Conservation (phyloP, 2,329 filamentous ascomycete genomes). For the Sporothrix mexicana region DNA sequence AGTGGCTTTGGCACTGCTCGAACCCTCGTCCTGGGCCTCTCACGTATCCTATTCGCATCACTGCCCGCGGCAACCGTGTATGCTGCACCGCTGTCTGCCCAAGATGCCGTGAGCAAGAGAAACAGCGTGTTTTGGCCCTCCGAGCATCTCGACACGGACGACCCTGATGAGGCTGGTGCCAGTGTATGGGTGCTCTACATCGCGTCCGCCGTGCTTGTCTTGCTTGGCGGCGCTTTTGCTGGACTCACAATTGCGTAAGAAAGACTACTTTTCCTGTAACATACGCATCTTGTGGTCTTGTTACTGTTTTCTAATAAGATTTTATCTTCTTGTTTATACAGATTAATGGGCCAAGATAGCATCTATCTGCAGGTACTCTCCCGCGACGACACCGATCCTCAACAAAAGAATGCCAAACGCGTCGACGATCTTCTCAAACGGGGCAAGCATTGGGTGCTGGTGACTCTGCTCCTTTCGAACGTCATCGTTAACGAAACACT, state of each 20-base stretch:
- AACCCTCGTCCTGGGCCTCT: constrained; percentile 58
- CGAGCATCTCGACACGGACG: constrained; percentile 49
- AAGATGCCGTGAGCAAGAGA: constrained; percentile 31
- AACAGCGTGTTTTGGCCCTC: constrained; percentile 5
- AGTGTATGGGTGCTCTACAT: constrained; percentile 81
- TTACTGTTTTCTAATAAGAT: background rate
- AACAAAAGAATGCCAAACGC: constrained; percentile 81
- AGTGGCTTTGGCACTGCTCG: constrained; percentile 49
- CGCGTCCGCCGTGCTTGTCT: constrained; percentile 78
- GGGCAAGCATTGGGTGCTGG: constrained; percentile 98
- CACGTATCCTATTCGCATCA: constrained; percentile 57
- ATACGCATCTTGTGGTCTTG: background rate
- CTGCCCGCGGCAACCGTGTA: constrained; percentile 50
- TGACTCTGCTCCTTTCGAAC: constrained; percentile 91
- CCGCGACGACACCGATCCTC: constrained; percentile 80
- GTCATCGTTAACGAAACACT: constrained; percentile 98
- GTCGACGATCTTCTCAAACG: constrained; percentile 80
- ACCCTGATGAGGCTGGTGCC: constrained; percentile 62
- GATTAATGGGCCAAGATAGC: constrained; percentile 78
- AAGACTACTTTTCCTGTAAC: background rate
- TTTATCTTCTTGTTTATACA: constrained; percentile 38
- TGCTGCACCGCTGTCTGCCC: constrained; percentile 52
- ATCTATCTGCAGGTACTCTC: constrained; percentile 96
- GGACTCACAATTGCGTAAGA: constrained; percentile 85
- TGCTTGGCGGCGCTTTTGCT: constrained; percentile 91